A percentile compares a stretch with the other conserved stretches of the same genome.
Evolutionary conservation across 2,329 filamentous ascomycete genomes (phyloP).

Genomic region (Xylaria sp.): DNA sequence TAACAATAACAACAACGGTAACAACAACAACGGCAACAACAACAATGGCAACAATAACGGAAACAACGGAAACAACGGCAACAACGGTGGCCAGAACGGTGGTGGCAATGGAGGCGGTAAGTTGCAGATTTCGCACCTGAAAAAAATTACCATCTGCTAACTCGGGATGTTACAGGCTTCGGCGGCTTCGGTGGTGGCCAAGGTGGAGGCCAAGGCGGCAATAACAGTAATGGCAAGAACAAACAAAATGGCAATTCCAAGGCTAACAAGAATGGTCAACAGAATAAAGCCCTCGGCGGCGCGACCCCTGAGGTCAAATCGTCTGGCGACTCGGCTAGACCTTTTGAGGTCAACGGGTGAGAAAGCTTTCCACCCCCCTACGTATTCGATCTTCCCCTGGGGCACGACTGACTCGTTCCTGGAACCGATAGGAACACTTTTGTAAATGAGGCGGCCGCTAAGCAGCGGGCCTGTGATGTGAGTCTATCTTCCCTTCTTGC

Average conservation of each 20-base stretch:
- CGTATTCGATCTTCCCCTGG: conserved; percentile 52
- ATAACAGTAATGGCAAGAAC: conserved; percentile 15
- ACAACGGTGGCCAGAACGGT: conserved; percentile 17
- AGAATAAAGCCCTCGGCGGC: conserved; percentile 30
- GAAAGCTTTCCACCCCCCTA: background rate
- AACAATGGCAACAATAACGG: conserved; percentile 30
- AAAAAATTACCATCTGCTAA: too few species aligned
- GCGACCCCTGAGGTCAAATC: conserved; percentile 28
- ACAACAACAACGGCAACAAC: conserved; percentile 19
- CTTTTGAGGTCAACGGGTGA: conserved; percentile 58
- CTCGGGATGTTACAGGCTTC: too few species aligned
- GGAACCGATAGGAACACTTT: conserved; percentile 58
- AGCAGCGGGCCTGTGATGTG: conserved; percentile 60
- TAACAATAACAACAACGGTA: conserved; percentile 26
- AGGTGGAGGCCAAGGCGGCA: conserved; percentile 19
- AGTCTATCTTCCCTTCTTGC: conserved; percentile 9
- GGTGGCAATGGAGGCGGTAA: too few species aligned
- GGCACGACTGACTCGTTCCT: conserved; percentile 30
- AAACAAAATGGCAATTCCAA: conserved; percentile 16
- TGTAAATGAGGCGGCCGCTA: conserved; percentile 56
- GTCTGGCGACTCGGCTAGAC: conserved; percentile 43
- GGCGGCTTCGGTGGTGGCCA: too few species aligned
- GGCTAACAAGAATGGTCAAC: conserved; percentile 19
- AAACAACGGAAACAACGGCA: conserved; percentile 18
- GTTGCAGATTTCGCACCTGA: too few species aligned